Evolutionary conservation across 345 rosid genomes (phyloP).

Genomic region (Citropsis articulata): DNA sequence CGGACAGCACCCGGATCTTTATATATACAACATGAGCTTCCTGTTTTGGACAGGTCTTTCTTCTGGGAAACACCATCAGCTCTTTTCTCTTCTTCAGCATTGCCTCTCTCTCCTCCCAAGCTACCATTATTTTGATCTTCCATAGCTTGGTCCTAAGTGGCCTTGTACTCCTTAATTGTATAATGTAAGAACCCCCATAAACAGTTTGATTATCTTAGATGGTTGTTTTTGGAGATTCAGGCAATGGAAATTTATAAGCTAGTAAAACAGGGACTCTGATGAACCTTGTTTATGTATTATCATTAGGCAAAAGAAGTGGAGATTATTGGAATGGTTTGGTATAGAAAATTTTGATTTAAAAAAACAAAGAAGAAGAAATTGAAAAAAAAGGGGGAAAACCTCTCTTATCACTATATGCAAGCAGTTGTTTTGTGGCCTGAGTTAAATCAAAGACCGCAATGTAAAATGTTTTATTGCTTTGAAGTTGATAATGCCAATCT

Average conservation of each 20-base stretch:
- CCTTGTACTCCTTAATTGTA: not conserved
- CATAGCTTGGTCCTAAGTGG: not conserved
- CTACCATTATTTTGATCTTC: not conserved
- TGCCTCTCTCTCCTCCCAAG: not conserved
- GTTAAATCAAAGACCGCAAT: not conserved
- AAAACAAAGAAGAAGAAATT: not conserved
- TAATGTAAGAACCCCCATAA: not conserved
- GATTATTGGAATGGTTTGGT: not conserved
- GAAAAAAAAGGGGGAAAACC: not conserved
- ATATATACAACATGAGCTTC: not conserved
- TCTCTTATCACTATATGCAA: not conserved
- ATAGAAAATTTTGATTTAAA: not conserved
- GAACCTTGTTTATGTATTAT: not conserved
- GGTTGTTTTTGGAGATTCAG: not conserved
- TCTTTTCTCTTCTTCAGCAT: not conserved
- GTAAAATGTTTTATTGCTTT: not conserved
- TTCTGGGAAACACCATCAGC: not conserved
- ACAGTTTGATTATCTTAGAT: not conserved
- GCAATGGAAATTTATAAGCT: not conserved
- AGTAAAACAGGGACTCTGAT: not conserved
- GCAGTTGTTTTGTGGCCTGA: not conserved
- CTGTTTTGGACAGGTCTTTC: not conserved
- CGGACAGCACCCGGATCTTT: not conserved
- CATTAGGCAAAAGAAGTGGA: not conserved
- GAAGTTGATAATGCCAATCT: not conserved